Base-by-base conservation (phyloP, 495 filamentous ascomycete genomes). In the Melanomma pulvis-pyrius region DNA sequence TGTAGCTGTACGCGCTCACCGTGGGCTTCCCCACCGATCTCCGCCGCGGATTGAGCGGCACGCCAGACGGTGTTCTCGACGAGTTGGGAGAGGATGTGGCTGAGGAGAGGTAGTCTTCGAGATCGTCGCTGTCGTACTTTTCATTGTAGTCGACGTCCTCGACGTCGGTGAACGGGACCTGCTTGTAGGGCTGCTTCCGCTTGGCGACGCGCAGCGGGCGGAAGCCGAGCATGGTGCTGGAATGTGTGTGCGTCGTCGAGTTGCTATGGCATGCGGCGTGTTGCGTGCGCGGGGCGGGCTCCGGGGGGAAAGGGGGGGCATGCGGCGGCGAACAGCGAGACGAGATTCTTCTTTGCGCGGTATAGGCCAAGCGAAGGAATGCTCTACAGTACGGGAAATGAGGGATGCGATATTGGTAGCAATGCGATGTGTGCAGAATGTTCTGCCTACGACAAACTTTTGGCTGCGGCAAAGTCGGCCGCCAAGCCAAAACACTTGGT, bases 1-100 rank as follows among this genome's bases (percentile, higher is more conserved):
- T 48, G 49, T 74, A 72, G 26, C 69, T 65, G 68, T 73, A 73
- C 30, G 71, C 71, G 61, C 65, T 73, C 9, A 69, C 60, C 6
- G 71, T 68, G 12, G 69, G 63, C 52, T 32, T 62, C 39, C 58
- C 46, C 52, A 52, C 25, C 21, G 70, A 48, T n/a, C 54, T 46
- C 44, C 50, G 49, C 1, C 25, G 48, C 50, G 54, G 57, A 46
- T 36, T 47, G n/a, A 36, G 68, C 17, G n/a, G 44, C 0, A 46
- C 30, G 59, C 59, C 60, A 7, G 68, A 68, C 0, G 63, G 57
- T 12, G 39, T 28, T 44, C 71, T 52, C 15, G 66, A 72, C 15
- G 61, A 70, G 41, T 17, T 54, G n/a, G 58, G 41, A 2, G 66
- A 65, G 58, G 71, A 64, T 15, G 48, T 56, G 11, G 62, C 6